Evolutionary conservation across 306 rosid species (phyloP).

Genomic region (Sophora flavescens): DNA sequence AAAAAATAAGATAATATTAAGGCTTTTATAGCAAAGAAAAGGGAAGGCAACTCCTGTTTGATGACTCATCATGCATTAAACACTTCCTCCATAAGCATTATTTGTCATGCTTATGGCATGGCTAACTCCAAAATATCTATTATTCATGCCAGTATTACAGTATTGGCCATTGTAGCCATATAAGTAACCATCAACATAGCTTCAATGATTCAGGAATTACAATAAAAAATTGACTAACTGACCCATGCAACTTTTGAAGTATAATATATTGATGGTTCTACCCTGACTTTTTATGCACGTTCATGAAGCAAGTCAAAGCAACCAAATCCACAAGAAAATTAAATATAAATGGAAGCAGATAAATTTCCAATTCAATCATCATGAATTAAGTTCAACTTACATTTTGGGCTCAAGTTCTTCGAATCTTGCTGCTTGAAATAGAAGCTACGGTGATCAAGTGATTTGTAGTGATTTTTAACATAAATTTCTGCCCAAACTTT

Average conservation of each 20-base stretch:
- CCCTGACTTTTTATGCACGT: constrained; percentile 24
- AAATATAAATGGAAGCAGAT: constrained; percentile 1
- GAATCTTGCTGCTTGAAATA: constrained; percentile 99
- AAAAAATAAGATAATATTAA: not conserved
- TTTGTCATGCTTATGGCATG: constrained; percentile 1
- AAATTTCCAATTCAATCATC: constrained; percentile 5
- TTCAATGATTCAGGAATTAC: not conserved
- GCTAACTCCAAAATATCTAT: constrained; percentile 17
- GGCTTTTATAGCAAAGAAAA: not conserved
- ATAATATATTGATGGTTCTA: not conserved
- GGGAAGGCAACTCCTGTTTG: not conserved
- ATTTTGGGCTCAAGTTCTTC: constrained; percentile 92
- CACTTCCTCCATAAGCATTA: not conserved
- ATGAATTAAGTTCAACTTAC: constrained; percentile 60
- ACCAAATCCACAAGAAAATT: constrained; percentile 21
- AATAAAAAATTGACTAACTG: not conserved
- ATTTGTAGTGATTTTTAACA: constrained; percentile 93
- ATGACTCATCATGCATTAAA: constrained; percentile 10
- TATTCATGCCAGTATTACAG: not conserved
- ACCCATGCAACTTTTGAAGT: constrained; percentile 21
- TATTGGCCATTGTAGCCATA: not conserved
- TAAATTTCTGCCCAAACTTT: constrained; percentile 99
- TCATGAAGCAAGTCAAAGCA: constrained; percentile 31
- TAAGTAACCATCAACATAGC: constrained; percentile 17
- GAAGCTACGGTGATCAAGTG: constrained; percentile 99